Evolutionary conservation across 139 green algal species (phyloP), one percentile per base, ranked within the genome.

Genomic region (Auxenochlorella protothecoides): DNA sequence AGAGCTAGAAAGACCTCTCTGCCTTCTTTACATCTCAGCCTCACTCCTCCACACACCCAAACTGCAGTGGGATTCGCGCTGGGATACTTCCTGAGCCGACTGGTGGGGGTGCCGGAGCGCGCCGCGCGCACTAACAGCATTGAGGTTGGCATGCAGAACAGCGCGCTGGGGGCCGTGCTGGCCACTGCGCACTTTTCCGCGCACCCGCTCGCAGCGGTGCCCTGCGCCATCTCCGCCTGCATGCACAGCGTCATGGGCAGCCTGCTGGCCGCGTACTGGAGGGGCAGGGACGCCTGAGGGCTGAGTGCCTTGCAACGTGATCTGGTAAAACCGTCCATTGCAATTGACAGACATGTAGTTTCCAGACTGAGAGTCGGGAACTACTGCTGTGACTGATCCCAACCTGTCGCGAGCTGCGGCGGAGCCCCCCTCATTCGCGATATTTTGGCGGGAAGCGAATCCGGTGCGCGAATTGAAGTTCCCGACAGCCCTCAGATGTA

Each of bases 81-180:
- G 14, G 86, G 85, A 0, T 93, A 89, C 56, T 14, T 69, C 4
- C 68, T 86, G 4, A 79, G 77, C 3, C 74, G 67, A 6, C n/a
- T 61, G 11, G 12, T 86, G 53, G 79, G 82, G n/a, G 63, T 89
- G 10, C 74, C 71, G 0, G 82, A 87, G 68, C 71, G 64, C 4
- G 74, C 79, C 14, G 83, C 83, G 4, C 73, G 86, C 52, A 91
- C 88, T 53, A 87, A 82, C 62, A 82, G 77, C 74, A 89, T 92
- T 13, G 84, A 87, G 66, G 80, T 89, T 13, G 82, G 87, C 59
- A 89, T 88, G 86, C 88, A 91, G 69, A 94, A 94, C 76, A 81
- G 65, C 57, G 86, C 83, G 54, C 81, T 90, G 16, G 88, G 84
- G 15, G 84, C 83, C 0, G 83, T 94, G n/a, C 78, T 96, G n/a